A percentile compares a stretch with the other conserved stretches of the same genome.
Evolutionary conservation across 1,139 yeast species (phyloP).

Genomic region (Sugiyamaella xylanicola): DNA sequence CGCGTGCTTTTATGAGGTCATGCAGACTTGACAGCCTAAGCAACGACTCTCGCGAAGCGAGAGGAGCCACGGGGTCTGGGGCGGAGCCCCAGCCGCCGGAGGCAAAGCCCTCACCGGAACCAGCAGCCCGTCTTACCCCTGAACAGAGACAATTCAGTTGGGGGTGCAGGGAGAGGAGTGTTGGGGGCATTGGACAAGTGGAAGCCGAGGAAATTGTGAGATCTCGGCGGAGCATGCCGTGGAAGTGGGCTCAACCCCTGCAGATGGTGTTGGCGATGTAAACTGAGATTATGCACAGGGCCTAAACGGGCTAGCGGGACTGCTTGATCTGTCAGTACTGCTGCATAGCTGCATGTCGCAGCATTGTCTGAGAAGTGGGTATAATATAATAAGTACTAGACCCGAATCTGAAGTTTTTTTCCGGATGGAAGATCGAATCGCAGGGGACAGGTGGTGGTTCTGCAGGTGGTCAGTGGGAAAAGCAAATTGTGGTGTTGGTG

Average conservation of each 20-base stretch:
- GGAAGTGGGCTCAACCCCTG: not conserved
- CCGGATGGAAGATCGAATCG: not conserved
- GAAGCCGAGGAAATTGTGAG: too few species aligned
- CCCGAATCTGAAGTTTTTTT: conserved; percentile 1
- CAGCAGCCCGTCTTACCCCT: too few species aligned
- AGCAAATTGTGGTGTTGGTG: too few species aligned
- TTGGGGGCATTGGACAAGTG: not conserved
- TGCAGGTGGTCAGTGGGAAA: not conserved
- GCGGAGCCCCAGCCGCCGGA: conserved; percentile 1
- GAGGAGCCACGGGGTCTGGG: not conserved
- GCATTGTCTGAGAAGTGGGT: not conserved
- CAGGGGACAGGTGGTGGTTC: not conserved
- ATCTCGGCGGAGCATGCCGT: not conserved
- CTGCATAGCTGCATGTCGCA: not conserved
- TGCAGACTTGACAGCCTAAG: too few species aligned
- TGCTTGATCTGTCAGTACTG: not conserved
- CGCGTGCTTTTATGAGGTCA: too few species aligned
- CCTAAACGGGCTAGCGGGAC: not conserved
- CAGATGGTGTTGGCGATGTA: not conserved
- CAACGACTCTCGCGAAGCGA: not conserved
- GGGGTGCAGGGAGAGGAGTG: not conserved
- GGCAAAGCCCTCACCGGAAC: not conserved
- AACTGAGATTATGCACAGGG: not conserved
- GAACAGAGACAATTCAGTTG: too few species aligned
- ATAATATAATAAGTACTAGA: not conserved